Percentiles rank a stretch among this genome's conserved stretches.
These are phyloP conservation scores for Suillus subluteus DNA, from an alignment of 768 basidiomycete genomes.

Conservation along the genomic window DNA sequence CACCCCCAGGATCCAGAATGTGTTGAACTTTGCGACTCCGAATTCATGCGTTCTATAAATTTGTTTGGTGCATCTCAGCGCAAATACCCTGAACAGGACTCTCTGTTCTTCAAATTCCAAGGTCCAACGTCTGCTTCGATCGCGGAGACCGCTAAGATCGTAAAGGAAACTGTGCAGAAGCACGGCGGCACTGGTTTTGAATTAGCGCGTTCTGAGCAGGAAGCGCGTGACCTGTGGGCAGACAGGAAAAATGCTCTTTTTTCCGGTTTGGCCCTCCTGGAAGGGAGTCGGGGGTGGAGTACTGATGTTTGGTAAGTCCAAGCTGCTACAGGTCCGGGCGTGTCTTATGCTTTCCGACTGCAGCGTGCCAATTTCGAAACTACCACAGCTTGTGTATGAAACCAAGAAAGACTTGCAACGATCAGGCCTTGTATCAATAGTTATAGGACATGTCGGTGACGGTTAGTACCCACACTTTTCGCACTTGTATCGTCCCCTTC, in stretches of 20 bases:
- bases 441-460: slow-evolving; percentile 82
- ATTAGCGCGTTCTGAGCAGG: slow-evolving; percentile 63
- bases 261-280: slow-evolving; percentile 56
- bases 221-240: slow-evolving; percentile 75
- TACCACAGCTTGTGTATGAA: slow-evolving; percentile 66
- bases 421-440: slow-evolving; percentile 59
- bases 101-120: slow-evolving; percentile 88
- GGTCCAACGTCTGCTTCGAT: slow-evolving; percentile 63
- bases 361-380: slow-evolving; percentile 64
- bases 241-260: slow-evolving; percentile 71
- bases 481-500: background rate
- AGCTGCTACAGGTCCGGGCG: background rate
- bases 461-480: slow-evolving; percentile 44
- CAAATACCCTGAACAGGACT: slow-evolving; percentile 66
- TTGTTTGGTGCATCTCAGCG: slow-evolving; percentile 53
- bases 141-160: slow-evolving; percentile 61
- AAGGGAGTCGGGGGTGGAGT: slow-evolving; percentile 61
- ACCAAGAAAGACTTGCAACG: slow-evolving; percentile 71
- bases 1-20: slow-evolving; percentile 55
- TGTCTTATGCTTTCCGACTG: background rate
- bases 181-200: slow-evolving; percentile 72
- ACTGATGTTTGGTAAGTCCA: slow-evolving; percentile 75
- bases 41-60: slow-evolving; percentile 68
- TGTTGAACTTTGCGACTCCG: slow-evolving; percentile 79
- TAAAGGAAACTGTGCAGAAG: slow-evolving; percentile 58